These are phyloP conservation scores for Candida albicans DNA, from an alignment of 1,139 yeast genomes.

Conservation along the genomic window DNA sequence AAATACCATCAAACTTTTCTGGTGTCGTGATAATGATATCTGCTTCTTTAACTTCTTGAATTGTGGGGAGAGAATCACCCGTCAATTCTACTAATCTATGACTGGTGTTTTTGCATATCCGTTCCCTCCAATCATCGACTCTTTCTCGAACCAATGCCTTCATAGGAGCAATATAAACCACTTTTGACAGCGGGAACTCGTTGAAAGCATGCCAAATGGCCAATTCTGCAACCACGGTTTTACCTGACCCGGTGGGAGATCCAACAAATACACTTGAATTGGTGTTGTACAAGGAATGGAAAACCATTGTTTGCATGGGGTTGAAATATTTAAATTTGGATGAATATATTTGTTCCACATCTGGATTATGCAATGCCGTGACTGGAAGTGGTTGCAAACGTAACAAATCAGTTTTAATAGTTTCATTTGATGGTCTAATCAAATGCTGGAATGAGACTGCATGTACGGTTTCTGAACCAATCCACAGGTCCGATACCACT, in stretches of 20 bases:
- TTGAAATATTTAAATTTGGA: conserved; percentile 80
- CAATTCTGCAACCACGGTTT: conserved; percentile 93
- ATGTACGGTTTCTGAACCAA: conserved; percentile 77
- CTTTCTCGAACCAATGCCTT: conserved; percentile 96
- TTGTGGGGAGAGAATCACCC: conserved; percentile 94
- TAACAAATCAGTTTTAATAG: conserved; percentile 76
- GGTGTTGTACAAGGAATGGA: conserved; percentile 81
- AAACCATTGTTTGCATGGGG: conserved; percentile 98
- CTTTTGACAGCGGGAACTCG: conserved; percentile 75
- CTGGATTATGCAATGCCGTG: conserved; percentile 69
- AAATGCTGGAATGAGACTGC: conserved; percentile 88
- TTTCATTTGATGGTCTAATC: conserved; percentile 84
- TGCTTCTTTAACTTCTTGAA: conserved; percentile 81
- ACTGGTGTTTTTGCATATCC: conserved; percentile 63
- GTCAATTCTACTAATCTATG: conserved; percentile 86
- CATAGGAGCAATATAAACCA: conserved; percentile 98
- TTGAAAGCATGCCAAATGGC: conserved; percentile 96
- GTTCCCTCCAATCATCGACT: conserved; percentile 88
- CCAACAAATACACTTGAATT: conserved; percentile 87
- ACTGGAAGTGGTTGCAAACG: conserved; percentile 85
- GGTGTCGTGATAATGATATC: conserved; percentile 96
- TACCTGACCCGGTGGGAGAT: conserved; percentile 98
- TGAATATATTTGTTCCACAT: conserved; percentile 67
- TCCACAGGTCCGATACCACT: conserved; percentile 83
- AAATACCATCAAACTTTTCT: conserved; percentile 97